Conservation (phyloP, 768 basidiomycete species). For the Agaricus subrufescens region DNA sequence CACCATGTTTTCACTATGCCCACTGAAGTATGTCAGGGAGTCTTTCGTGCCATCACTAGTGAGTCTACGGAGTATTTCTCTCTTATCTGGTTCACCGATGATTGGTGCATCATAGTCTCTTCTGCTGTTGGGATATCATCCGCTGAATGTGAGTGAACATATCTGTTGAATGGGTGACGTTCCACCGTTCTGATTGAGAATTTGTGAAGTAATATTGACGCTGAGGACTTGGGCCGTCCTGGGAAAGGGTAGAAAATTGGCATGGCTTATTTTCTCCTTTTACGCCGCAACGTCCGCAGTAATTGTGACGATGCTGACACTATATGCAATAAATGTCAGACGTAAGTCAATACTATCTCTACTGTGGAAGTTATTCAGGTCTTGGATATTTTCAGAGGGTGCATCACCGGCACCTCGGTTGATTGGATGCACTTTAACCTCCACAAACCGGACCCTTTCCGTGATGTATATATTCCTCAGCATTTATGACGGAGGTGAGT, state of each 20-base stretch:
- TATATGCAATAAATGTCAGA: neutral
- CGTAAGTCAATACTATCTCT: neutral
- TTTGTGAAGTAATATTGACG: conserved; percentile 3
- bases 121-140: neutral
- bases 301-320: neutral
- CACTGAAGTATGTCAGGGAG: neutral
- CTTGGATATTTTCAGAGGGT: neutral
- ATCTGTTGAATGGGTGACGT: neutral
- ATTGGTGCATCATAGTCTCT: neutral
- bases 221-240: conserved; percentile 5
- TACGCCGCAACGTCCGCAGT: neutral
- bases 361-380: too few species aligned
- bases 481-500: conserved; percentile 3
- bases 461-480: neutral
- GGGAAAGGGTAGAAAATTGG: neutral
- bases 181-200: neutral
- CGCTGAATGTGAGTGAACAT: neutral
- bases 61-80: neutral
- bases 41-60: neutral
- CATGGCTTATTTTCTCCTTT: neutral
- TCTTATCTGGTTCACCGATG: neutral
- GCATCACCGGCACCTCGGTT: neutral
- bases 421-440: neutral
- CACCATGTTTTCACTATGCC: neutral
- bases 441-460: neutral